Percentiles rank a stretch among this genome's conserved stretches.
phyloP scores from a whole-genome alignment of 108 stramenopile species.

The Conticribra weissflogii region DNA sequence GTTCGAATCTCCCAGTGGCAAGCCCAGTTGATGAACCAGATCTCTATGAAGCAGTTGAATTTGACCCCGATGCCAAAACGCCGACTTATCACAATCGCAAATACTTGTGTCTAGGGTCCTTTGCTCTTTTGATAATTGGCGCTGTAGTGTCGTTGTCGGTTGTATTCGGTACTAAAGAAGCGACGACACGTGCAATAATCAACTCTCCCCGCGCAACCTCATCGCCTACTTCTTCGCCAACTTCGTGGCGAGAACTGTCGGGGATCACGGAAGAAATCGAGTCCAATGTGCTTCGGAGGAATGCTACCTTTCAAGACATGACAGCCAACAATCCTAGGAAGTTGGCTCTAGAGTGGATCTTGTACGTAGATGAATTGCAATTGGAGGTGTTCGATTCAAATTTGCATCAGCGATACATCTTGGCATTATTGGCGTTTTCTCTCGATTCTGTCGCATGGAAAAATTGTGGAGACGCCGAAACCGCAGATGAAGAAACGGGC shows the following conservation, averaged over 20 bases:
- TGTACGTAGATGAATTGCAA: constrained; percentile 7
- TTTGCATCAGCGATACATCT: neutral
- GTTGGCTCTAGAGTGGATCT: constrained; percentile 17
- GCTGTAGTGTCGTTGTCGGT: neutral
- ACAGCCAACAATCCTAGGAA: neutral
- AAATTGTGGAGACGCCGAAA: constrained; percentile 1
- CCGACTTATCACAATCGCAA: neutral
- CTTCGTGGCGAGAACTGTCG: neutral
- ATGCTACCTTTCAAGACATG: neutral
- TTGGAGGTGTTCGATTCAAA: neutral
- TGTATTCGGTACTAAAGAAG: neutral
- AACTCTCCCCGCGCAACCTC: neutral
- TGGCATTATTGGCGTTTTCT: constrained; percentile 6
- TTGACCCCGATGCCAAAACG: neutral
- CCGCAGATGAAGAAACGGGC: neutral
- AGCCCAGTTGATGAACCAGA: too few species aligned
- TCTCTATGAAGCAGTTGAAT: neutral
- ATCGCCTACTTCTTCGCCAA: neutral
- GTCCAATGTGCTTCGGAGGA: neutral
- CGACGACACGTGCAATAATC: neutral
- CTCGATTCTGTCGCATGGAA: constrained; percentile 6
- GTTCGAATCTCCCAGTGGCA: too few species aligned
- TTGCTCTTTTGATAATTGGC: neutral
- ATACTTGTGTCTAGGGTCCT: neutral
- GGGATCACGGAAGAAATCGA: neutral